Base-by-base conservation (phyloP, 108 stramenopile species). In the Aurantiochytrium sp. region DNA sequence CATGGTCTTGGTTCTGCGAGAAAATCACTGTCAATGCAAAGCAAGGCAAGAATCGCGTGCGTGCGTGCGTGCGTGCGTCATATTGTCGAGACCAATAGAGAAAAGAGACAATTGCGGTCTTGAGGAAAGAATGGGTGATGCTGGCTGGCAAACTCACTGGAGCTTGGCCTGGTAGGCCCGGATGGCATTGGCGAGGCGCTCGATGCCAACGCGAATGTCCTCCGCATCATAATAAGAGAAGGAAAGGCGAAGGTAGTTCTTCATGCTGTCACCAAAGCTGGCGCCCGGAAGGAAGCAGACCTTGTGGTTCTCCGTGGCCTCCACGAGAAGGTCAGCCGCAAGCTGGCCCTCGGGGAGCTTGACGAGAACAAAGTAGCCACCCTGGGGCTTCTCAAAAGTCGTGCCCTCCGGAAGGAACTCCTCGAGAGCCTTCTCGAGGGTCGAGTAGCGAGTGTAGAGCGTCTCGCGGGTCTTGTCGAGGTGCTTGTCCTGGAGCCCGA, bases 281-380 rank as follows among this genome's bases (percentile, higher is more conserved):
- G 60, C 14, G 58, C 88, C 88, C 12, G 88, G 88, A 6, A 88
- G 88, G 51, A 88, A 58, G n/a, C 23, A 16, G 16, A 88, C 88
- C 51, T 88, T 88, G 88, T 88, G 88, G 60, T 69, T 88, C 25
- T 5, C 60, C 8, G 23, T 25, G 1, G 88, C 88, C 28, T 69
- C 25, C 18, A 21, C 51, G 35, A 55, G 57, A 12, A 90, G 83
- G n/a, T 10, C 21, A 5, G 58, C 45, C 44, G 73, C 60, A n/a
- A 47, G 25, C 60, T 88, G 8, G 58, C 90, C 88, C 60, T 29
- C 60, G 16, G 60, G 60, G 60, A 90, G 88, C 45, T 25, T 44
- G 55, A 90, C 57, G 60, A 88, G 88, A n/a, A 90, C 47, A 44
- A 90, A 90, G 88, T 88, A 90, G 29, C 90, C 90, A 8, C 90